Percentiles rank a stretch among this genome's conserved stretches.
Conservation (phyloP, 1,284 basidiomycete species). For the Pyrrhoderma noxium region DNA sequence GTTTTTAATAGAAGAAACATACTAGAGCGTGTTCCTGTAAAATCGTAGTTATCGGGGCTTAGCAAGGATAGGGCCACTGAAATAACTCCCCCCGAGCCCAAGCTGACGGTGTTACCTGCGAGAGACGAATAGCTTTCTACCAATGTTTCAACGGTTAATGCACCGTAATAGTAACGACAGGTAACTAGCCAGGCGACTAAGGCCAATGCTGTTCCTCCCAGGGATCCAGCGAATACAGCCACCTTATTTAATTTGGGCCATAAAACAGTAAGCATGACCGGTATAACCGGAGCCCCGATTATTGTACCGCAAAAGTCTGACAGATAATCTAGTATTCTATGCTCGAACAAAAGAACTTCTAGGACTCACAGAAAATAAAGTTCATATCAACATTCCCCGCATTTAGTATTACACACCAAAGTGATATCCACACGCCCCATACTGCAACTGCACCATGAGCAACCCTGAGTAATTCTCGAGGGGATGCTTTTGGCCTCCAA, state of each 20-base stretch:
- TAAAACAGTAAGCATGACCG: constrained; percentile 34
- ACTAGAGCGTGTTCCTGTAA: constrained; percentile 38
- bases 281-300: constrained; percentile 14
- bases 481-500: constrained; percentile 53
- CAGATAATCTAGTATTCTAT: neutral
- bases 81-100: constrained; percentile 39
- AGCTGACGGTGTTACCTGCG: constrained; percentile 38
- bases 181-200: constrained; percentile 47
- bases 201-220: constrained; percentile 36
- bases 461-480: constrained; percentile 53
- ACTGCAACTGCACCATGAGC: constrained; percentile 48
- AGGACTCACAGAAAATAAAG: constrained; percentile 14
- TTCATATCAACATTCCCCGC: constrained; percentile 18
- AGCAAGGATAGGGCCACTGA: constrained; percentile 36
- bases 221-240: constrained; percentile 36
- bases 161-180: constrained; percentile 42
- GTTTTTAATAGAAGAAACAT: constrained; percentile 19
- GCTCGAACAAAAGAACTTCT: neutral
- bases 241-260: constrained; percentile 40
- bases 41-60: constrained; percentile 41
- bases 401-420: constrained; percentile 16
- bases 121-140: constrained; percentile 43
- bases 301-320: constrained; percentile 15
- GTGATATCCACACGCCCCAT: constrained; percentile 53
- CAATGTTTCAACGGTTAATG: constrained; percentile 37